phyloP scores from a whole-genome alignment of 2,329 filamentous ascomycete species.

The Ophiostoma sp. region DNA sequence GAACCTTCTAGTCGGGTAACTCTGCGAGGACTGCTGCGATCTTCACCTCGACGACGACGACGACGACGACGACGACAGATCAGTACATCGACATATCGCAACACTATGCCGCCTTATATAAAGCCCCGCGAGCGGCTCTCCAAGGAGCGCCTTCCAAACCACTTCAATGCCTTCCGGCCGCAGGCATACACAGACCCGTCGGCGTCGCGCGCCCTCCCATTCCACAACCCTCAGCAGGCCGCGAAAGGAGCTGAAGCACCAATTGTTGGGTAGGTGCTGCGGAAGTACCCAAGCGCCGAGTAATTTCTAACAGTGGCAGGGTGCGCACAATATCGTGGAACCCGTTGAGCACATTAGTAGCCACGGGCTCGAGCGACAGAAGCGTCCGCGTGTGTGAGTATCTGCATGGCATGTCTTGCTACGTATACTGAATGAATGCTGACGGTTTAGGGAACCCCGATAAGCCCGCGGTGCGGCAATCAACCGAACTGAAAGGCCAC shows the following conservation, averaged over 20 bases:
- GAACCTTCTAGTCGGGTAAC: not conserved
- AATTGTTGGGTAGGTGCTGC: conserved; percentile 18
- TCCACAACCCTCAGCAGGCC: conserved; percentile 24
- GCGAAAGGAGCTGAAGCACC: conserved; percentile 17
- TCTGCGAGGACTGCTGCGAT: not conserved
- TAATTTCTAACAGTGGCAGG: conserved; percentile 38
- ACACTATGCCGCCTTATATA: conserved; percentile 32
- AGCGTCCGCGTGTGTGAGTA: conserved; percentile 65
- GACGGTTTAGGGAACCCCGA: conserved; percentile 62
- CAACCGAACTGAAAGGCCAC: conserved; percentile 69
- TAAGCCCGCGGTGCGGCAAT: conserved; percentile 65
- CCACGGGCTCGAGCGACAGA: conserved; percentile 68
- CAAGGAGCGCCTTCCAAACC: conserved; percentile 63
- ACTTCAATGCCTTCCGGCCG: conserved; percentile 64
- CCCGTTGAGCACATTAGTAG: conserved; percentile 73
- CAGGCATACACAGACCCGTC: conserved; percentile 64
- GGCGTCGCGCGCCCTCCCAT: conserved; percentile 30
- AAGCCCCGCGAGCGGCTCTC: conserved; percentile 52
- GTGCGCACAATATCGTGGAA: conserved; percentile 85
- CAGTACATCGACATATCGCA: not conserved
- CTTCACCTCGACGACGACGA: not conserved
- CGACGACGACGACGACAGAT: not conserved
- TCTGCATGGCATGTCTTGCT: conserved; percentile 24
- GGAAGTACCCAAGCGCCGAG: not conserved
- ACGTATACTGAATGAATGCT: not conserved